Conservation (phyloP, 352 stramenopile genomes). For the Hyaloperonospora arabidopsidis region DNA sequence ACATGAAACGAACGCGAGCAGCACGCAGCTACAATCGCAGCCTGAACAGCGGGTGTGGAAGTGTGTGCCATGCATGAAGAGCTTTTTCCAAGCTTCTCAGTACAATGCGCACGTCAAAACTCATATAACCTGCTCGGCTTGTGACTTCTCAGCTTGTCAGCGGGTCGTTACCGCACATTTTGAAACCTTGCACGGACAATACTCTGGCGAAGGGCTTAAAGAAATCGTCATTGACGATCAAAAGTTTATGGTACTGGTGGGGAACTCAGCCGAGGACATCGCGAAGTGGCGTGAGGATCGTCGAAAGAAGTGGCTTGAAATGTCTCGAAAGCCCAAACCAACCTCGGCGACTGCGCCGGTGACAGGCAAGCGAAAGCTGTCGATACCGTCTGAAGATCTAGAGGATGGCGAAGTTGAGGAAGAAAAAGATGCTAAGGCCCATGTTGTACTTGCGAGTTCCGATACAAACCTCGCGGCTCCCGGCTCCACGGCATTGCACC, state of each 20-base stretch:
- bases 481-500: neutral
- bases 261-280: slow-evolving; percentile 76
- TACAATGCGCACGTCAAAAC: slow-evolving; percentile 61
- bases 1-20: slow-evolving; percentile 17
- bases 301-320: slow-evolving; percentile 53
- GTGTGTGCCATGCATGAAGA: slow-evolving; percentile 68
- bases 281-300: slow-evolving; percentile 69
- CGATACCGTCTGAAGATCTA: slow-evolving; percentile 32
- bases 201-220: slow-evolving; percentile 59
- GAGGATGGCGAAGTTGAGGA: slow-evolving; percentile 57
- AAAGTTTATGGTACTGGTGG: slow-evolving; percentile 80
- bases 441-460: slow-evolving; percentile 11
- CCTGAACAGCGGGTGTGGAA: slow-evolving; percentile 29
- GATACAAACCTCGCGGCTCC: slow-evolving; percentile 9
- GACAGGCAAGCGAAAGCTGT: slow-evolving; percentile 45
- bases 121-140: slow-evolving; percentile 60
- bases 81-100: slow-evolving; percentile 62
- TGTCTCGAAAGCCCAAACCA: slow-evolving; percentile 22
- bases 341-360: neutral
- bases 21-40: slow-evolving; percentile 9
- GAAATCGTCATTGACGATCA: slow-evolving; percentile 82
- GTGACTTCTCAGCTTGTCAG: slow-evolving; percentile 67
- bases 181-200: slow-evolving; percentile 64
- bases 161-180: slow-evolving; percentile 65
- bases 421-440: slow-evolving; percentile 24